These are phyloP conservation scores for Dothistroma septosporum DNA, from an alignment of 2,329 filamentous ascomycete species.

Conservation along the genomic window DNA sequence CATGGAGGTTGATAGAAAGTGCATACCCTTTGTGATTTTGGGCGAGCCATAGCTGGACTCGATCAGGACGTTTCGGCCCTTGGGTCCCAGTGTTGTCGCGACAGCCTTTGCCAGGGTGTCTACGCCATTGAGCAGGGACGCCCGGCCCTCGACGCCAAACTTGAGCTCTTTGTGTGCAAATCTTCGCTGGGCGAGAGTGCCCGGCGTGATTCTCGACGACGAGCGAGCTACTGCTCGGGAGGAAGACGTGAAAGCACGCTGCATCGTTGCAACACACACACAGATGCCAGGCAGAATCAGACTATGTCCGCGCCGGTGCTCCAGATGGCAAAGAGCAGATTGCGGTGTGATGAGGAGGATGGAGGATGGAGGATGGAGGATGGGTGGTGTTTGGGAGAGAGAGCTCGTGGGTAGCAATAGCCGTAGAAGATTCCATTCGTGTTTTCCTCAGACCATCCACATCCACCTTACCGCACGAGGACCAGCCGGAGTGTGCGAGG, in stretches of 20 bases:
- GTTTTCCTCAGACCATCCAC: background rate
- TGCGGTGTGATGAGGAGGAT: constrained; percentile 5
- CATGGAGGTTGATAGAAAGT: background rate
- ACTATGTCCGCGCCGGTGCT: background rate
- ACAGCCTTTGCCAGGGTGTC: constrained; percentile 96
- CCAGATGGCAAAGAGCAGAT: constrained; percentile 8
- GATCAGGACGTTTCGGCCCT: constrained; percentile 97
- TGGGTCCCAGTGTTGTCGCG: constrained; percentile 91
- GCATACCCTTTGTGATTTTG: constrained; percentile 97
- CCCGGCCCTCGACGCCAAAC: constrained; percentile 93
- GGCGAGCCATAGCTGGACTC: constrained; percentile 98
- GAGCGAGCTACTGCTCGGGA: constrained; percentile 76
- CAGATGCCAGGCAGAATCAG: background rate
- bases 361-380: background rate
- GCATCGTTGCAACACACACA: constrained; percentile 56
- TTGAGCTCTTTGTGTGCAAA: constrained; percentile 99
- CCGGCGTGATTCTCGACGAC: constrained; percentile 50
- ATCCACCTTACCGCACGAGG: background rate
- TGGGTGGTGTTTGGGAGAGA: background rate
- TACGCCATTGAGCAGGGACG: constrained; percentile 84
- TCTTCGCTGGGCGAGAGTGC: constrained; percentile 77
- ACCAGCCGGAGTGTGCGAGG: background rate
- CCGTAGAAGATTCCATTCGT: constrained; percentile 1
- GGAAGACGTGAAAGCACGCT: constrained; percentile 84
- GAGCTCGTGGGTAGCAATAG: background rate